A percentile compares a stretch with the other conserved stretches of the same genome.
phyloP scores from a whole-genome alignment of 208 protist species.

The Leishmania braziliensis region DNA sequence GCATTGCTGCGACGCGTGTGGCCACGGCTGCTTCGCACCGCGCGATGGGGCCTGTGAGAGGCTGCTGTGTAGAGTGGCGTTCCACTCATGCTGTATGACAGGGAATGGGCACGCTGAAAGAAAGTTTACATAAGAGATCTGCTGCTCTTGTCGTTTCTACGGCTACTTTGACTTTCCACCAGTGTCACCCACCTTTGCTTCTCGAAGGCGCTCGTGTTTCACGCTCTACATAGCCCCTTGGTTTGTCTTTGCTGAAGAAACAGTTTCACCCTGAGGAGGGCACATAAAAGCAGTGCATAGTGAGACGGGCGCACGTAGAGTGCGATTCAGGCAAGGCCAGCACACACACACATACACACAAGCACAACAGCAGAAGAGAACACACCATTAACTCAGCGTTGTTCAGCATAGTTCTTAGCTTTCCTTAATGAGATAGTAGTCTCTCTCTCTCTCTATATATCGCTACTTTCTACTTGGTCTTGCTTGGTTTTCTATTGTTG shows the following conservation, averaged over 20 bases:
- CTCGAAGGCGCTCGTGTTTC: not conserved
- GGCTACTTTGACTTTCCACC: not conserved
- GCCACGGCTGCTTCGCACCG: not conserved
- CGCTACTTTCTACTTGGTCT: not conserved
- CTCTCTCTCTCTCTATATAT: constrained; percentile 5
- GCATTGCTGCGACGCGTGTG: not conserved
- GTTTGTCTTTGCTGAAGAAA: not conserved
- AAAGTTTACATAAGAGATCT: no score
- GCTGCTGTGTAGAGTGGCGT: not conserved
- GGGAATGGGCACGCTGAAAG: not conserved
- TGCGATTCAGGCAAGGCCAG: not conserved
- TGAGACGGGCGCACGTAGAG: not conserved
- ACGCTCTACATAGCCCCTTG: not conserved
- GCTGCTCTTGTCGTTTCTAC: no score
- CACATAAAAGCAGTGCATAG: not conserved
- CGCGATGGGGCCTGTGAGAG: not conserved
- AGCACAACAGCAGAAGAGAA: not conserved
- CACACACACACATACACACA: not conserved
- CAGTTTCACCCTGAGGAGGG: not conserved
- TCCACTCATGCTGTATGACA: not conserved
- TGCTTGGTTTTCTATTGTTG: constrained; percentile 12
- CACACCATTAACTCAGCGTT: not conserved
- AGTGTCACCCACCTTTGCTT: not conserved
- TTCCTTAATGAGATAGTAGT: not conserved
- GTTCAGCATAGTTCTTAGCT: not conserved